A percentile compares a stretch with the other conserved stretches of the same genome.
Conservation (phyloP, 495 filamentous ascomycete species). For the Neurospora sp. region DNA sequence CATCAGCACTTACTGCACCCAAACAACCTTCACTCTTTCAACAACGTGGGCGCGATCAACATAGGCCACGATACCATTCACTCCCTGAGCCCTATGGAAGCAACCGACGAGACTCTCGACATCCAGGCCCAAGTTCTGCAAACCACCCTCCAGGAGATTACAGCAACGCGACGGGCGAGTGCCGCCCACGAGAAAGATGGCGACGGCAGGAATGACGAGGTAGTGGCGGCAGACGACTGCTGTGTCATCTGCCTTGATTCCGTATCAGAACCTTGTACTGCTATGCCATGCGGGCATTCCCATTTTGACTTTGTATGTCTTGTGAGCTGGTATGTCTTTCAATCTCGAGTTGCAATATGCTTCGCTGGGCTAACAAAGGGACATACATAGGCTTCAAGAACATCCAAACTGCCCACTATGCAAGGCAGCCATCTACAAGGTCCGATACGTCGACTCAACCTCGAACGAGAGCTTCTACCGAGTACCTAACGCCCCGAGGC, state of each 20-base stretch:
- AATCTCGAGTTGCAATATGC: neutral
- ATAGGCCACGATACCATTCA: neutral
- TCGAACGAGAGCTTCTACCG: slow-evolving; percentile 34
- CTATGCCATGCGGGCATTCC: slow-evolving; percentile 65
- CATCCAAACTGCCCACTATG: slow-evolving; percentile 68
- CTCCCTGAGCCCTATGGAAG: slow-evolving; percentile 13
- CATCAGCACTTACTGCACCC: neutral
- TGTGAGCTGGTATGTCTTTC: slow-evolving; percentile 49
- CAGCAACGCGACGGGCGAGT: slow-evolving; percentile 12
- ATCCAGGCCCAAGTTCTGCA: slow-evolving; percentile 34
- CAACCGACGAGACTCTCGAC: slow-evolving; percentile 16
- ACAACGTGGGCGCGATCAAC: neutral
- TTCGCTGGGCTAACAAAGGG: neutral
- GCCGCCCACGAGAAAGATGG: neutral
- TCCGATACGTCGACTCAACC: slow-evolving; percentile 55
- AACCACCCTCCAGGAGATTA: slow-evolving; percentile 36
- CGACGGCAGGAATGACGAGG: neutral
- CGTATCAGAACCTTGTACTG: slow-evolving; percentile 59
- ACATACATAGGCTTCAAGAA: slow-evolving; percentile 41
- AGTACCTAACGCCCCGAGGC: slow-evolving; percentile 18
- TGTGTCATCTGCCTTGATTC: slow-evolving; percentile 69
- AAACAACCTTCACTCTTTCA: neutral
- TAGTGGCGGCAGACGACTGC: slow-evolving; percentile 18
- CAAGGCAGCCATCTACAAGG: slow-evolving; percentile 55
- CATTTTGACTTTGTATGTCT: slow-evolving; percentile 82